These are phyloP conservation scores for Tuber borchii DNA, from an alignment of 495 filamentous ascomycete species.

Conservation along the genomic window DNA sequence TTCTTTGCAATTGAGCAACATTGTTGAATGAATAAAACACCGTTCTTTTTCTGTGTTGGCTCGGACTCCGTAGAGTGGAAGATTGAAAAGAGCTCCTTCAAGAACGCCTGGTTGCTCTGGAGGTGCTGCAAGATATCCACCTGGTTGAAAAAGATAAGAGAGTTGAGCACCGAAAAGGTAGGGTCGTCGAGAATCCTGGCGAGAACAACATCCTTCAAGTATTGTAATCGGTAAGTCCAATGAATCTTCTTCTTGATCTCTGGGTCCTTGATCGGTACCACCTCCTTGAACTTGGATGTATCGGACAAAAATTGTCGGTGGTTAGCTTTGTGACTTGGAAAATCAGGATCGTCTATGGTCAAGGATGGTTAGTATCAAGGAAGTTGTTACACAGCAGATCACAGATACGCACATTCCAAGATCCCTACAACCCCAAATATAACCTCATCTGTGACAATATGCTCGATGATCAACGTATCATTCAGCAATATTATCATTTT, in stretches of 20 bases:
- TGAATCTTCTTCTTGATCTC: conserved; percentile 84
- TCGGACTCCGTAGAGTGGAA: conserved; percentile 62
- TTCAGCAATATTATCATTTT: conserved; percentile 91
- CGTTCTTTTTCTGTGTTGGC: conserved; percentile 76
- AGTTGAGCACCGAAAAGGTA: conserved; percentile 95
- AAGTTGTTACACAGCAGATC: conserved; percentile 14
- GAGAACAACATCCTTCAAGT: conserved; percentile 96
- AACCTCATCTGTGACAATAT: conserved; percentile 80
- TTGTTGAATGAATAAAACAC: conserved; percentile 92
- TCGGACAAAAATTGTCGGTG: conserved; percentile 88
- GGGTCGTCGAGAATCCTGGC: conserved; percentile 95
- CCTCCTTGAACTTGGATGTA: conserved; percentile 87
- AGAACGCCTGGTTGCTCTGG: conserved; percentile 66
- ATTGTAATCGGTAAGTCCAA: conserved; percentile 89
- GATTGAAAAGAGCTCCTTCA: conserved; percentile 84
- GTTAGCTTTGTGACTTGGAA: conserved; percentile 96
- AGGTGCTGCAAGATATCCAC: conserved; percentile 94
- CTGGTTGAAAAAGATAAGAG: conserved; percentile 97
- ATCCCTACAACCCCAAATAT: conserved; percentile 92
- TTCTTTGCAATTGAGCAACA: conserved; percentile 93
- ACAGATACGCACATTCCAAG: conserved; percentile 64
- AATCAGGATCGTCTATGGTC: conserved; percentile 79
- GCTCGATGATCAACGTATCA: conserved; percentile 87
- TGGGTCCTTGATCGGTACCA: conserved; percentile 79
- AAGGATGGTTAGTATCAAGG: conserved; percentile 23